Conservation (phyloP, 768 basidiomycete species). For the Rubroboletus pulcherrimus region DNA sequence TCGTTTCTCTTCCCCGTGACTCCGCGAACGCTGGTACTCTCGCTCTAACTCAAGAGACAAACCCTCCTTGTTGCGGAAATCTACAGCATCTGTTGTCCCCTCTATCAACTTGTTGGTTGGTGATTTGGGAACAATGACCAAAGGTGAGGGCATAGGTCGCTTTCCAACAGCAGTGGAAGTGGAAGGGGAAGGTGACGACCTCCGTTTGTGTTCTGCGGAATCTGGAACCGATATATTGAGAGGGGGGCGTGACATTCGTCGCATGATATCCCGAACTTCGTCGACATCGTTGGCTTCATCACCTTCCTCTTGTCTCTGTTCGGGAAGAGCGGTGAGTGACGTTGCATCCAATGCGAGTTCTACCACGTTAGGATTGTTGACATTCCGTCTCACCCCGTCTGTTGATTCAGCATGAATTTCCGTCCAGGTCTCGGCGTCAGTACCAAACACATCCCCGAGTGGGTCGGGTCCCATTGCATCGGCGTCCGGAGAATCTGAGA, state of each 20-base stretch:
- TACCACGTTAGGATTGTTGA: slow-evolving; percentile 42
- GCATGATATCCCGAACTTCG: slow-evolving; percentile 36
- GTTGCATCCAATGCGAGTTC: slow-evolving; percentile 50
- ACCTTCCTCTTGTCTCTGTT: slow-evolving; percentile 25
- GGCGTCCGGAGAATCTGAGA: slow-evolving; percentile 24
- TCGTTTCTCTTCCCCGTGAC: slow-evolving; percentile 41
- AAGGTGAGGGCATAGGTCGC: slow-evolving; percentile 55
- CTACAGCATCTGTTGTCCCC: slow-evolving; percentile 6
- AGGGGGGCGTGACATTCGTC: slow-evolving; percentile 38
- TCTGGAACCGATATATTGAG: slow-evolving; percentile 38
- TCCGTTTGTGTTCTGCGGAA: slow-evolving; percentile 33
- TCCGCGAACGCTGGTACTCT: slow-evolving; percentile 30
- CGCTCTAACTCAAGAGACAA: slow-evolving; percentile 26
- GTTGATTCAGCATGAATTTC: slow-evolving; percentile 42
- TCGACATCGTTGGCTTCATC: slow-evolving; percentile 32
- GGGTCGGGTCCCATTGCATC: slow-evolving; percentile 44
- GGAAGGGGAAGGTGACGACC: slow-evolving; percentile 31
- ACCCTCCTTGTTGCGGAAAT: slow-evolving; percentile 16
- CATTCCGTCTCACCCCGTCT: slow-evolving; percentile 23
- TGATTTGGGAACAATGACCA: slow-evolving; percentile 46
- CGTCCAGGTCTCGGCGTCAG: slow-evolving; percentile 62
- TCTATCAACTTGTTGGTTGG: slow-evolving; percentile 29
- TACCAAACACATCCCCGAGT: slow-evolving; percentile 59
- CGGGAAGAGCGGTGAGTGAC: slow-evolving; percentile 29
- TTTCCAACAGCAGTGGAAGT: slow-evolving; percentile 29